These are phyloP conservation scores for Wickerhamiella lipophila DNA, from an alignment of 805 yeast genomes.

Conservation along the genomic window DNA sequence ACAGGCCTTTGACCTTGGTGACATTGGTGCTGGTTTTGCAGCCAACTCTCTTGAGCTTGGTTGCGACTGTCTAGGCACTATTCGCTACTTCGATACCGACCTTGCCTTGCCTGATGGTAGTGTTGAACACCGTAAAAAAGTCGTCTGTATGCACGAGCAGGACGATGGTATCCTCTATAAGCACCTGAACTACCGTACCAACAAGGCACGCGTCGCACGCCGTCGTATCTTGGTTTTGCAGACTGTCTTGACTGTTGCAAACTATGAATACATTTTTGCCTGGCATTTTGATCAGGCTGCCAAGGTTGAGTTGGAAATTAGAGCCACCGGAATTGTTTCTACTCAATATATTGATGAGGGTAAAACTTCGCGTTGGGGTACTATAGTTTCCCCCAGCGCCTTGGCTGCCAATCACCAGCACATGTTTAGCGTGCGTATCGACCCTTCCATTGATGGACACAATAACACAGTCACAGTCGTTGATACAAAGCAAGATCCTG, in stretches of 20 bases:
- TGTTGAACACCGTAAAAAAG: constrained; percentile 50
- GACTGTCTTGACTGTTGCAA: constrained; percentile 73
- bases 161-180: constrained; percentile 67
- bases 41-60: constrained; percentile 61
- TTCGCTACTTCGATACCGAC: constrained; percentile 56
- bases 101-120: constrained; percentile 48
- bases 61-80: constrained; percentile 72
- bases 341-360: constrained; percentile 72
- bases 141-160: constrained; percentile 75
- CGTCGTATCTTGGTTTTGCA: constrained; percentile 68
- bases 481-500: constrained; percentile 52
- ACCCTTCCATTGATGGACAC: constrained; percentile 73
- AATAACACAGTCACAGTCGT: constrained; percentile 61
- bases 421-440: constrained; percentile 64
- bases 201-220: constrained; percentile 63
- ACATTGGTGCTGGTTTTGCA: constrained; percentile 64
- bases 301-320: constrained; percentile 60
- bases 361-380: constrained; percentile 56
- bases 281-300: constrained; percentile 68
- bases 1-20: constrained; percentile 78
- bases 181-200: constrained; percentile 65
- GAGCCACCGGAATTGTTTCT: constrained; percentile 78
- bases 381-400: constrained; percentile 65
- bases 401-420: constrained; percentile 81
- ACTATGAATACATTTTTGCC: constrained; percentile 67